Evolutionary conservation across 2,329 filamentous ascomycete genomes (phyloP).

Genomic region (Fusarium continuum): DNA sequence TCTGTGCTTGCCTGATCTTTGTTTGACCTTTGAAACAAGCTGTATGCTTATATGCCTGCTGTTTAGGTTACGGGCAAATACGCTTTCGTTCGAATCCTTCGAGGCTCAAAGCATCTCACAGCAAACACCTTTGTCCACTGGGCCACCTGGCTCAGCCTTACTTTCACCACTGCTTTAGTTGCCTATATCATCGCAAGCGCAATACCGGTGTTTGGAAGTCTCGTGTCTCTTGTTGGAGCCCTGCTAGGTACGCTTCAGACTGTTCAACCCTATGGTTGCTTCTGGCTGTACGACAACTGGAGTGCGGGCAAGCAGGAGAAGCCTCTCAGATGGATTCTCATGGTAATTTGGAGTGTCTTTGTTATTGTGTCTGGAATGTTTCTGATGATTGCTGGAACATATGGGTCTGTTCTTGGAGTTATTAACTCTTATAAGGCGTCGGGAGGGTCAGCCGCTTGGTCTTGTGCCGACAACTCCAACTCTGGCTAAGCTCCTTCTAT

Average conservation of each 20-base stretch:
- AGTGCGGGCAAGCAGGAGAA: background rate
- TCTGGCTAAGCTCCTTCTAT: slow-evolving; percentile 13
- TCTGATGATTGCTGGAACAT: slow-evolving; percentile 55
- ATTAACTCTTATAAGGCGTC: slow-evolving; percentile 47
- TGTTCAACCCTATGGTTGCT: slow-evolving; percentile 40
- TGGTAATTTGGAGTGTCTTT: slow-evolving; percentile 16
- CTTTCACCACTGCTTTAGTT: slow-evolving; percentile 28
- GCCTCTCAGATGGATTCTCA: slow-evolving; percentile 2
- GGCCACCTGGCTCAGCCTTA: slow-evolving; percentile 45
- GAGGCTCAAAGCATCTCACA: slow-evolving; percentile 44
- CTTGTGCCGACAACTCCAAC: slow-evolving; percentile 55
- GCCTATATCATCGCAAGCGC: slow-evolving; percentile 41
- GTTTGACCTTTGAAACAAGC: no score
- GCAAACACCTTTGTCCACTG: slow-evolving; percentile 44
- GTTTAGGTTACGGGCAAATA: slow-evolving; percentile 24
- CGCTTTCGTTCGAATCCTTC: slow-evolving; percentile 27
- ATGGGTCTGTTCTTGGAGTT: slow-evolving; percentile 51
- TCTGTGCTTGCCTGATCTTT: no score
- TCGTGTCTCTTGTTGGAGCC: slow-evolving; percentile 44
- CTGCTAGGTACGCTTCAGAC: slow-evolving; percentile 43
- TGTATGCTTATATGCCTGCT: background rate
- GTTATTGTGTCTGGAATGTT: slow-evolving; percentile 43
- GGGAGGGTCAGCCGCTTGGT: slow-evolving; percentile 51
- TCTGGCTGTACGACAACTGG: slow-evolving; percentile 45
- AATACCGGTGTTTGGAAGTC: slow-evolving; percentile 35